These are phyloP conservation scores for Apiospora aurea DNA, from an alignment of 2,329 filamentous ascomycete genomes.

Conservation along the genomic window DNA sequence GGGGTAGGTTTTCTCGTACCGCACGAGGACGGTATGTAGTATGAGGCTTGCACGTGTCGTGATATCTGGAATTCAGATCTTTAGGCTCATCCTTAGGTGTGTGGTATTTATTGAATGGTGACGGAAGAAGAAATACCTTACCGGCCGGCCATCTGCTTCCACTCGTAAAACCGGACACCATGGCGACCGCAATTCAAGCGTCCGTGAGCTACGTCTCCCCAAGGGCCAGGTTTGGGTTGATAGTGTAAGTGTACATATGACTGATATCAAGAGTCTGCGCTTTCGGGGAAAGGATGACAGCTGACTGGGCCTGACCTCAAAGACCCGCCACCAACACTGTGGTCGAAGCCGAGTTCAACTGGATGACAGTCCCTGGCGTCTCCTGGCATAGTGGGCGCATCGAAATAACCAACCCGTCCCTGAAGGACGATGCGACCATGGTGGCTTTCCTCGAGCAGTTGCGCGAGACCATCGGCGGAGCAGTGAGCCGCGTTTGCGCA, in stretches of 20 bases:
- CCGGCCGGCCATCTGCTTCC: neutral
- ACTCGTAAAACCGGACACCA: neutral
- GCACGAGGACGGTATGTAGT: neutral
- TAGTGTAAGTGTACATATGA: constrained; percentile 31
- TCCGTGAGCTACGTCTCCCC: constrained; percentile 34
- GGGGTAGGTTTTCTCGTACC: neutral
- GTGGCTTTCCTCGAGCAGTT: constrained; percentile 41
- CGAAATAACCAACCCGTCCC: constrained; percentile 39
- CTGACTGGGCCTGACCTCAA: neutral
- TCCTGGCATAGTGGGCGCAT: constrained; percentile 44
- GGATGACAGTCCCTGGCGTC: constrained; percentile 41
- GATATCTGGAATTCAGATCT: neutral
- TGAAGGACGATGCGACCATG: constrained; percentile 39
- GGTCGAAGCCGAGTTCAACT: constrained; percentile 44
- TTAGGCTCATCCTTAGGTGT: neutral
- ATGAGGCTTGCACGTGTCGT: neutral
- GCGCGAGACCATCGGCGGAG: constrained; percentile 38
- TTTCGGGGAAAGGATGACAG: neutral
- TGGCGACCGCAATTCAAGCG: constrained; percentile 28
- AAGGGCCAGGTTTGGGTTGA: constrained; percentile 41
- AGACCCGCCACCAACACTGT: constrained; percentile 43
- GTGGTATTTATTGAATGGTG: neutral
- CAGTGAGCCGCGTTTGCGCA: constrained; percentile 38
- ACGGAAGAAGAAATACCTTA: neutral
- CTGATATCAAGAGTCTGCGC: neutral